These are phyloP conservation scores for Rosa hybrid DNA, from an alignment of 331 rosid genomes.

Conservation along the genomic window DNA sequence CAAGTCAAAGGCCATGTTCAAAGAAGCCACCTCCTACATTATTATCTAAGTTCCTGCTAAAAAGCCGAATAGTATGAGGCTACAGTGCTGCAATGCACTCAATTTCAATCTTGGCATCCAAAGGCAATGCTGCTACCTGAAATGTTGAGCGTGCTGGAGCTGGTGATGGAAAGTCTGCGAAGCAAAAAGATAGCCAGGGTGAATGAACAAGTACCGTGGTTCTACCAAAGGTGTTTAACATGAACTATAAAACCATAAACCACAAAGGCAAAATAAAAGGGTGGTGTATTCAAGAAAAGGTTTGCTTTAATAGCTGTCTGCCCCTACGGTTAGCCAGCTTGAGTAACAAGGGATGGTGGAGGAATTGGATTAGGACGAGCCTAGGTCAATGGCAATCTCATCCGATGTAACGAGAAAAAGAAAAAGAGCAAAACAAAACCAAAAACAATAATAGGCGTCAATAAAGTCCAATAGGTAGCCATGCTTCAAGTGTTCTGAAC, in stretches of 20 bases:
- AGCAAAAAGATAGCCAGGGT: conserved; percentile 21
- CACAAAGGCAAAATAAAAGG: too few species aligned
- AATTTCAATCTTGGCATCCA: conserved; percentile 82
- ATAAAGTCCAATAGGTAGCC: neutral
- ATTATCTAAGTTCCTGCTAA: conserved; percentile 18
- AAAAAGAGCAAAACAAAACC: neutral
- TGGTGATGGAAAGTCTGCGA: conserved; percentile 63
- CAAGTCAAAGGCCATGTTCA: neutral
- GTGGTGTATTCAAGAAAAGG: neutral
- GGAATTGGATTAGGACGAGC: neutral
- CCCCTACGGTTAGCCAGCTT: neutral
- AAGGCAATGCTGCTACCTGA: conserved; percentile 84
- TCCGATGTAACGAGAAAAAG: neutral
- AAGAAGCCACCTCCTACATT: conserved; percentile 27
- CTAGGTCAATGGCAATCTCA: neutral
- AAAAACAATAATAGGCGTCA: neutral
- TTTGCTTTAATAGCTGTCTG: neutral
- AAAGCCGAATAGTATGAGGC: neutral
- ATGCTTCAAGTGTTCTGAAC: neutral
- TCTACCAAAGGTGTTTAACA: too few species aligned
- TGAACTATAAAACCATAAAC: neutral
- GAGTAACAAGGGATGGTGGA: neutral
- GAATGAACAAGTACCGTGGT: conserved; percentile 13
- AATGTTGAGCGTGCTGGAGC: conserved; percentile 87
- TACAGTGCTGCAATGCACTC: conserved; percentile 76